A percentile compares a stretch with the other conserved stretches of the same genome.
Conservation (phyloP, 306 rosid genomes). For the Arachis hypogaea region DNA sequence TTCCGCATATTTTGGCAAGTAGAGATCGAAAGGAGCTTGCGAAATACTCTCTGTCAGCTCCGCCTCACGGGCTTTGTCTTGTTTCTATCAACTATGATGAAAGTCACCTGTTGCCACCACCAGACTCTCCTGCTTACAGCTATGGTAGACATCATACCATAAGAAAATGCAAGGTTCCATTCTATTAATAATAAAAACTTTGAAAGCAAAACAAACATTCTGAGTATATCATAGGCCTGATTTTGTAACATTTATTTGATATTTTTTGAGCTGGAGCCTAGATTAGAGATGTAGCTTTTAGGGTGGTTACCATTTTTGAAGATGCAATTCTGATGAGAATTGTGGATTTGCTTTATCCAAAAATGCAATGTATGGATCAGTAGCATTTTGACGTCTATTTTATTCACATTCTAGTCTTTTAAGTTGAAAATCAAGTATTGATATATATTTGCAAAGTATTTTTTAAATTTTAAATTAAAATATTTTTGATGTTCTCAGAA, state of each 20-base stretch:
- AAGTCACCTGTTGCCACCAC: constrained; percentile 73
- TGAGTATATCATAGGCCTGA: constrained; percentile 5
- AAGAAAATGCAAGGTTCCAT: constrained; percentile 84
- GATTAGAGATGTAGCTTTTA: constrained; percentile 21
- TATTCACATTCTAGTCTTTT: not conserved
- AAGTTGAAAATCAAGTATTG: too few species aligned
- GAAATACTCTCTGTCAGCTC: constrained; percentile 59
- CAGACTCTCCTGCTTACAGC: constrained; percentile 64
- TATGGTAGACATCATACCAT: constrained; percentile 71
- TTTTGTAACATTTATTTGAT: constrained; percentile 26
- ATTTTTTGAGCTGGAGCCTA: constrained; percentile 12
- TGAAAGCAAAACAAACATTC: constrained; percentile 21
- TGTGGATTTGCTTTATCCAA: constrained; percentile 4
- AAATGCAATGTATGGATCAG: constrained; percentile 5
- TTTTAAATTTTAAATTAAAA: too few species aligned
- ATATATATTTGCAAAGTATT: too few species aligned
- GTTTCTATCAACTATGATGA: constrained; percentile 66
- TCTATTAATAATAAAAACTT: constrained; percentile 43
- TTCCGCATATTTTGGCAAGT: constrained; percentile 69
- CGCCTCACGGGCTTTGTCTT: constrained; percentile 94
- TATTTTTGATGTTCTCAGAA: too few species aligned
- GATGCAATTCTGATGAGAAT: constrained; percentile 23
- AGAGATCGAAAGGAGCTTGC: constrained; percentile 90
- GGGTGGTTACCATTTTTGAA: constrained; percentile 11
- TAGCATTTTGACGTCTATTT: not conserved